Evolutionary conservation across 768 basidiomycete species (phyloP).

Genomic region (Panellus pusillus): DNA sequence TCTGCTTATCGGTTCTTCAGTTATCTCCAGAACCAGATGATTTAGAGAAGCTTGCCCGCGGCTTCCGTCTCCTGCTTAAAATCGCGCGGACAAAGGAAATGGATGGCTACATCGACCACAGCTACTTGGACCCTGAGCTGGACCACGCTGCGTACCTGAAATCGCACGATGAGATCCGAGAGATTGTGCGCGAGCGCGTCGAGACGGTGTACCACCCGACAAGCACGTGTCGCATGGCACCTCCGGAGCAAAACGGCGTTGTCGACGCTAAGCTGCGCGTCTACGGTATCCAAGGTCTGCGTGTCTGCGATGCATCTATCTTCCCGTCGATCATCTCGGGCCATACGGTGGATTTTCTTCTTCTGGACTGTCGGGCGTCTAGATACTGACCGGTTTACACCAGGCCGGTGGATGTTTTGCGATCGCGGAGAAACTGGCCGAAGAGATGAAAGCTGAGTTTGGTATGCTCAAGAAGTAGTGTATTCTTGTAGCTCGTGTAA

Average conservation of each 20-base stretch:
- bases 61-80: conserved; percentile 37
- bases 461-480: neutral
- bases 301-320: conserved; percentile 50
- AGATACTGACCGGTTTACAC: neutral
- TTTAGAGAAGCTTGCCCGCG: conserved; percentile 42
- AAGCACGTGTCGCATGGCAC: conserved; percentile 48
- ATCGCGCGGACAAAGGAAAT: conserved; percentile 43
- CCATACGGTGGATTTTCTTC: conserved; percentile 40
- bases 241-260: conserved; percentile 34
- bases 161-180: conserved; percentile 42
- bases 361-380: neutral
- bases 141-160: conserved; percentile 40
- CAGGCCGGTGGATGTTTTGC: conserved; percentile 36
- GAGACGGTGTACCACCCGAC: conserved; percentile 52
- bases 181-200: conserved; percentile 40
- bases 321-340: conserved; percentile 49
- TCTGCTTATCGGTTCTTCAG: conserved; percentile 23
- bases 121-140: conserved; percentile 33
- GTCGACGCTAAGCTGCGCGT: conserved; percentile 27
- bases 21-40: conserved; percentile 44
- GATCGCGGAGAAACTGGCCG: conserved; percentile 36
- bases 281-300: conserved; percentile 39
- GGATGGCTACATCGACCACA: conserved; percentile 36
- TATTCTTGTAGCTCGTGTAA: neutral
- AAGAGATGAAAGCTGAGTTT: conserved; percentile 31